Conservation (phyloP, 305 asterid species). For the Fraxinus dipetala region DNA sequence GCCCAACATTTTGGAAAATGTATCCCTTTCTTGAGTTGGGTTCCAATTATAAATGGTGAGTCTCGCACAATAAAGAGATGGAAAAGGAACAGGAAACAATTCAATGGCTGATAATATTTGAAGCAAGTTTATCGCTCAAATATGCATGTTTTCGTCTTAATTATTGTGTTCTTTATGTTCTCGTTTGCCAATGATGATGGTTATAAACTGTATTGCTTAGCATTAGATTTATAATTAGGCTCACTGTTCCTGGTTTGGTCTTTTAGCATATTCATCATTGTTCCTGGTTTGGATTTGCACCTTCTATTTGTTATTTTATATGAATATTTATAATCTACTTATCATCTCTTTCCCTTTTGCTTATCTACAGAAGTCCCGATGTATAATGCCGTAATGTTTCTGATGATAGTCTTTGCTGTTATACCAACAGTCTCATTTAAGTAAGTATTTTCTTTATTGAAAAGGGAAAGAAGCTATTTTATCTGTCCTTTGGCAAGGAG, state of each 20-base stretch:
- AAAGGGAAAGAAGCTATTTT: neutral
- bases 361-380: slow-evolving; percentile 53
- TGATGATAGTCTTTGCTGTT: slow-evolving; percentile 71
- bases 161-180: neutral
- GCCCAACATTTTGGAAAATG: slow-evolving; percentile 66
- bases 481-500: slow-evolving; percentile 12
- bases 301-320: neutral
- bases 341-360: neutral
- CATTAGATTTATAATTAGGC: neutral
- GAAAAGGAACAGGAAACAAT: neutral
- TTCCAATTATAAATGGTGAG: slow-evolving; percentile 73
- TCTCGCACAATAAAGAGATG: slow-evolving; percentile 16
- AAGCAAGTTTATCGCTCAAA: neutral
- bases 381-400: slow-evolving; percentile 39
- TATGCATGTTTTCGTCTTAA: neutral
- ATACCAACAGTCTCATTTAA: slow-evolving; percentile 74
- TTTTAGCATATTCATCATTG: neutral
- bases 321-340: neutral
- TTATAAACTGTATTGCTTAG: neutral
- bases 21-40: slow-evolving; percentile 67
- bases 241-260: neutral
- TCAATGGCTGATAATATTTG: neutral
- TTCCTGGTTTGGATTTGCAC: neutral
- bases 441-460: slow-evolving; percentile 49
- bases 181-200: neutral